A percentile compares a stretch with the other conserved stretches of the same genome.
These are phyloP conservation scores for Sclerotinia sclerotiorum DNA, from an alignment of 2,329 filamentous ascomycete genomes.

Conservation along the genomic window DNA sequence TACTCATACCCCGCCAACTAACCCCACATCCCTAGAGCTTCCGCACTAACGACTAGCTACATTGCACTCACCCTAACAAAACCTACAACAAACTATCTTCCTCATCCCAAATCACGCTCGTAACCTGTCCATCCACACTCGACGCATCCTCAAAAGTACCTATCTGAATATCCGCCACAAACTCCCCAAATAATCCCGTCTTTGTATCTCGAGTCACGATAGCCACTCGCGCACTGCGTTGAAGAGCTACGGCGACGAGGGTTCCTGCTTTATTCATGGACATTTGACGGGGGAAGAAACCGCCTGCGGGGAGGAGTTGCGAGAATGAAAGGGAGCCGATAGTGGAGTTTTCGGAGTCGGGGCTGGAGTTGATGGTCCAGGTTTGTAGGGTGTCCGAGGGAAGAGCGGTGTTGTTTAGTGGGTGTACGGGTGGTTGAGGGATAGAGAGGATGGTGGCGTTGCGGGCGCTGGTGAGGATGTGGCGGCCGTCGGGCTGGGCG, in stretches of 20 bases:
- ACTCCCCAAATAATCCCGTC: slow-evolving; percentile 44
- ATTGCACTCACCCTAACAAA: not conserved
- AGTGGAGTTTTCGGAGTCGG: slow-evolving; percentile 44
- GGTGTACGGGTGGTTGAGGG: slow-evolving; percentile 45
- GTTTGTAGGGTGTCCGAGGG: slow-evolving; percentile 64
- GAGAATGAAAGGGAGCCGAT: slow-evolving; percentile 45
- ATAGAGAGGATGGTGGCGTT: slow-evolving; percentile 56
- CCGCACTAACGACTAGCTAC: too few species aligned
- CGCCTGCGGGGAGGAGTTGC: slow-evolving; percentile 48
- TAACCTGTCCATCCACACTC: slow-evolving; percentile 33
- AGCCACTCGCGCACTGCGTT: slow-evolving; percentile 45
- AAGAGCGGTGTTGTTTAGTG: slow-evolving; percentile 46
- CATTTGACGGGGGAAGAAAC: slow-evolving; percentile 49
- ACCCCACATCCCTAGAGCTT: not conserved
- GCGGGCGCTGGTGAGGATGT: slow-evolving; percentile 67
- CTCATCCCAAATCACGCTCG: slow-evolving; percentile 39
- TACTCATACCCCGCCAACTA: not conserved
- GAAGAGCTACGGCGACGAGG: slow-evolving; percentile 48
- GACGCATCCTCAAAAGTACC: not conserved
- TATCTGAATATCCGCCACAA: slow-evolving; percentile 33
- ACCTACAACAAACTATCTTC: not conserved
- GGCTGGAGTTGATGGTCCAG: slow-evolving; percentile 54
- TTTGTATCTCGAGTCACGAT: slow-evolving; percentile 45
- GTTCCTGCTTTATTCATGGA: slow-evolving; percentile 48
- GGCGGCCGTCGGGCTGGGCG: slow-evolving; percentile 56